Percentiles rank a stretch among this genome's conserved stretches.
These are phyloP conservation scores for Kwoniella bestiolae DNA, from an alignment of 768 basidiomycete genomes.

Conservation along the genomic window DNA sequence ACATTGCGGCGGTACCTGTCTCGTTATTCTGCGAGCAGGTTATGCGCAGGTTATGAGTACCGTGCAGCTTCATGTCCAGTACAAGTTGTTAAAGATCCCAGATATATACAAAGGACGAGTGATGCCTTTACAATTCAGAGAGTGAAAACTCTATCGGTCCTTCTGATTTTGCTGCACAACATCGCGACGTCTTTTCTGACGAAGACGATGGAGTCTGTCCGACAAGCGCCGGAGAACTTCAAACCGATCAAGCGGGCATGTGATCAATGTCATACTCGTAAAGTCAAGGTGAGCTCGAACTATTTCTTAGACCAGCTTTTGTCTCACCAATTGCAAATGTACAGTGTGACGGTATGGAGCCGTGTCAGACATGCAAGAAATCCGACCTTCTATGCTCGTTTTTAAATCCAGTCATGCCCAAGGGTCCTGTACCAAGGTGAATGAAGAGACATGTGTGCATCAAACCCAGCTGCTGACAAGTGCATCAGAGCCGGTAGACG, in stretches of 20 bases:
- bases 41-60: too few relatives aligned
- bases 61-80: too few relatives aligned
- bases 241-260: conserved; percentile 32
- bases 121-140: background rate
- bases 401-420: conserved; percentile 33
- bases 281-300: conserved; percentile 37
- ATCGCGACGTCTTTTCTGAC: background rate
- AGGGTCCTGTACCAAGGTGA: conserved; percentile 39
- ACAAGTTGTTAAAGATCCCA: too few relatives aligned
- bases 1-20: too few relatives aligned
- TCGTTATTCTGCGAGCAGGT: too few relatives aligned
- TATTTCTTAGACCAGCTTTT: background rate
- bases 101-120: too few relatives aligned
- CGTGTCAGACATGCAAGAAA: conserved; percentile 29
- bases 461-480: background rate
- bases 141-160: background rate
- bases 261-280: conserved; percentile 40
- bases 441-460: background rate
- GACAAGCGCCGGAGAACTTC: background rate
- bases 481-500: conserved; percentile 1
- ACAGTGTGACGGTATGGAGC: conserved; percentile 32
- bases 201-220: background rate
- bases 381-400: conserved; percentile 28
- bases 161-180: background rate
- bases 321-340: background rate